Conservation (phyloP, 805 yeast genomes). For the Tetrapisispora arboricola region DNA sequence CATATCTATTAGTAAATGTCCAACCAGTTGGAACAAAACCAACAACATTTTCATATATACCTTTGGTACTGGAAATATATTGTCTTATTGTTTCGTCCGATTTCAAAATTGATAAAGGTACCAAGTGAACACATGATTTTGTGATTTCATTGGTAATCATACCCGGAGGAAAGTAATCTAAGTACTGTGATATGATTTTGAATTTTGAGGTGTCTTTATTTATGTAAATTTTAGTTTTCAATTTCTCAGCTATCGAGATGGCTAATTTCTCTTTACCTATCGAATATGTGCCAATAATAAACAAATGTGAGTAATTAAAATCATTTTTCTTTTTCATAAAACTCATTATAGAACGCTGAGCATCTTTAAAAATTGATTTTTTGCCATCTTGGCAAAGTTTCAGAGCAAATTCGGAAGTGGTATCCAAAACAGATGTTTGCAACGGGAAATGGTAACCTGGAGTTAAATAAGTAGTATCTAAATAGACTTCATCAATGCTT, state of each 20-base stretch:
- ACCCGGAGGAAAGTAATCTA: slow-evolving; percentile 39
- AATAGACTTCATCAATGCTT: slow-evolving; percentile 51
- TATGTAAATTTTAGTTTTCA: slow-evolving; percentile 44
- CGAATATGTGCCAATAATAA: slow-evolving; percentile 73
- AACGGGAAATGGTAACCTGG: slow-evolving; percentile 69
- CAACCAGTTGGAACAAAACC: slow-evolving; percentile 89
- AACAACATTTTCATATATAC: slow-evolving; percentile 33
- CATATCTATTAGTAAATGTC: slow-evolving; percentile 41
- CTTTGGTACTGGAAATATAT: slow-evolving; percentile 12
- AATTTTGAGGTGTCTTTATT: slow-evolving; percentile 27
- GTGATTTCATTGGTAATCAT: slow-evolving; percentile 33
- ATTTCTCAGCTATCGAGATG: slow-evolving; percentile 42
- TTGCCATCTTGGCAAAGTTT: slow-evolving; percentile 29
- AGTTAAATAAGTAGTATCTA: slow-evolving; percentile 85
- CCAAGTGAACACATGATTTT: slow-evolving; percentile 56
- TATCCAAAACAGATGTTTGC: slow-evolving; percentile 56
- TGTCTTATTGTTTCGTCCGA: slow-evolving; percentile 25
- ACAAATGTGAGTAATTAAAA: slow-evolving; percentile 7
- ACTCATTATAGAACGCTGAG: slow-evolving; percentile 24
- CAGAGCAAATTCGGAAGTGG: slow-evolving; percentile 45
- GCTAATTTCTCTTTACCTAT: slow-evolving; percentile 91
- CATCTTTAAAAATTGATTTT: slow-evolving; percentile 12
- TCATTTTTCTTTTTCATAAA: slow-evolving; percentile 5
- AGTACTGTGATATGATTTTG: slow-evolving; percentile 39
- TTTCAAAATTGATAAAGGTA: slow-evolving; percentile 51